A percentile compares a stretch with the other conserved stretches of the same genome.
These are phyloP conservation scores for Akanthomyces muscarius DNA, from an alignment of 2,329 filamentous ascomycete genomes.

Conservation along the genomic window DNA sequence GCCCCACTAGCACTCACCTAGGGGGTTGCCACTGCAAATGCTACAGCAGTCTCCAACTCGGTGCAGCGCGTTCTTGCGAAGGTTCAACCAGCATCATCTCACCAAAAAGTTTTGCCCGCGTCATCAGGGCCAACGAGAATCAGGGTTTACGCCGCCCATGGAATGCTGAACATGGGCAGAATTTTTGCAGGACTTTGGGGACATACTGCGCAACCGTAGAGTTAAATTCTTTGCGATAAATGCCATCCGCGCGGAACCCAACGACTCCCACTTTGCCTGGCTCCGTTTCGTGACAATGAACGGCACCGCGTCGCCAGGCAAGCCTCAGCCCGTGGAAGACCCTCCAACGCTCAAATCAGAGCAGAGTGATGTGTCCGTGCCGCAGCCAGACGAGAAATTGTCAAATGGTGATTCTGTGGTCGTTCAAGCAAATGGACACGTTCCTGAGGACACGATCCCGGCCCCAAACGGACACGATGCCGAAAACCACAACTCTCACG, in stretches of 20 bases:
- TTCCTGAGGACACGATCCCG: slow-evolving; percentile 23
- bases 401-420: not conserved
- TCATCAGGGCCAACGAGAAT: slow-evolving; percentile 29
- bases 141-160: slow-evolving; percentile 43
- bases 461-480: slow-evolving; percentile 21
- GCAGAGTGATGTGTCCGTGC: slow-evolving; percentile 13
- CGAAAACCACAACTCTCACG: slow-evolving; percentile 6
- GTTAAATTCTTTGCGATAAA: slow-evolving; percentile 51
- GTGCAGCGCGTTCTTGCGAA: slow-evolving; percentile 4
- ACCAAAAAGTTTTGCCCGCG: slow-evolving; percentile 43
- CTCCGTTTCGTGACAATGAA: slow-evolving; percentile 51
- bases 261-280: slow-evolving; percentile 43
- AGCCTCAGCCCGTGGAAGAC: slow-evolving; percentile 31
- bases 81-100: slow-evolving; percentile 18
- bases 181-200: slow-evolving; percentile 42
- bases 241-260: slow-evolving; percentile 53
- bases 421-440: slow-evolving; percentile 21
- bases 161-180: slow-evolving; percentile 54
- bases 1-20: not conserved
- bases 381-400: not conserved
- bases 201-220: slow-evolving; percentile 49
- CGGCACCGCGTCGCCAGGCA: slow-evolving; percentile 55
- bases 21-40: slow-evolving; percentile 9
- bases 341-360: slow-evolving; percentile 25
- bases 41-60: not conserved